phyloP scores from a whole-genome alignment of 2,329 filamentous ascomycete genomes.

The Trichophaea hybrida region DNA sequence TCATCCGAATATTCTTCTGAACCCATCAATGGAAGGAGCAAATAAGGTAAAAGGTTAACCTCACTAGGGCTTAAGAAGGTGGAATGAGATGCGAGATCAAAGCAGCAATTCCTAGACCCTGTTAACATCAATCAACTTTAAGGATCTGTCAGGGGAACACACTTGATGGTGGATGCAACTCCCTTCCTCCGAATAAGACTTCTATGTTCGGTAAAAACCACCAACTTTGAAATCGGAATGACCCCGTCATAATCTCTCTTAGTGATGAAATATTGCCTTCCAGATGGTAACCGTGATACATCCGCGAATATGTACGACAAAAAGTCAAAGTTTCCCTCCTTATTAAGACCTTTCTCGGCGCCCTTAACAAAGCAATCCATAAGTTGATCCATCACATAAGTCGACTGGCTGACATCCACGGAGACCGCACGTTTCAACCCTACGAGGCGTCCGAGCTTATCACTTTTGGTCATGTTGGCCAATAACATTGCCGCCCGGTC shows the following conservation, averaged over 20 bases:
- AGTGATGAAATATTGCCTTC: conserved; percentile 59
- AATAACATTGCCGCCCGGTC: conserved; percentile 82
- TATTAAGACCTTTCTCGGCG: conserved; percentile 67
- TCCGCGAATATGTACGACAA: conserved; percentile 90
- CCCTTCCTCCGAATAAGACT: conserved; percentile 73
- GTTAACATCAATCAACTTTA: neutral
- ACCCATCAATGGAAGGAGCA: conserved; percentile 76
- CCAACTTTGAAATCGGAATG: conserved; percentile 81
- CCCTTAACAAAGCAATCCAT: conserved; percentile 95
- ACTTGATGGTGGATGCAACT: conserved; percentile 88
- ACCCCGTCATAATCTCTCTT: conserved; percentile 64
- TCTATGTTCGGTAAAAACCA: conserved; percentile 83
- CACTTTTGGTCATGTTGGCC: conserved; percentile 76
- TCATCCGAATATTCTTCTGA: conserved; percentile 78
- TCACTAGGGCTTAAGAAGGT: conserved; percentile 55
- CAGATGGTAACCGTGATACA: conserved; percentile 55
- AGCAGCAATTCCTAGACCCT: conserved; percentile 52
- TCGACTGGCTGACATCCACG: conserved; percentile 54
- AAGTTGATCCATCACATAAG: conserved; percentile 70
- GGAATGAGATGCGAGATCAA: conserved; percentile 60
- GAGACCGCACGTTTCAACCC: conserved; percentile 43
- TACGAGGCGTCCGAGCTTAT: conserved; percentile 49
- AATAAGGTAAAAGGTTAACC: conserved; percentile 72
- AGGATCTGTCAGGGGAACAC: neutral
- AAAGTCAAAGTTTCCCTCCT: conserved; percentile 77